Conservation (phyloP, 345 rosid species). For the Salix suchowensis region DNA sequence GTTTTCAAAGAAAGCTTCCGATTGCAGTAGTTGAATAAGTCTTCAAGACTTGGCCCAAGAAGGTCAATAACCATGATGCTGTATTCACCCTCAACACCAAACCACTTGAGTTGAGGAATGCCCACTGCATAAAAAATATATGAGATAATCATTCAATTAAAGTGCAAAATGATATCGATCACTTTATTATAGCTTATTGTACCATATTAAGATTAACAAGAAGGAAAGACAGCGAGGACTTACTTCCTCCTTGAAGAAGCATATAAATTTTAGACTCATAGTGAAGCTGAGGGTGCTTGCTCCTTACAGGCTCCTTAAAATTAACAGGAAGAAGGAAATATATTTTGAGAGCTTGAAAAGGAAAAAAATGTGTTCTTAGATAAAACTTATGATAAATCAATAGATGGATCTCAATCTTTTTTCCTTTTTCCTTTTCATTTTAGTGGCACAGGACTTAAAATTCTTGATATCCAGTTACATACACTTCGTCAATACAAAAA, state of each 20-base stretch:
- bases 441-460: neutral
- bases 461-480: neutral
- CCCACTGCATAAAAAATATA: constrained; percentile 13
- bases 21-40: constrained; percentile 26
- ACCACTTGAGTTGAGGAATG: constrained; percentile 27
- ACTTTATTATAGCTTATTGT: neutral
- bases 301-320: constrained; percentile 21
- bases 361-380: neutral
- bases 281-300: constrained; percentile 28
- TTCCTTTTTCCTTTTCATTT: neutral
- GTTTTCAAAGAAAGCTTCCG: constrained; percentile 21
- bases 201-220: neutral
- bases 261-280: constrained; percentile 26
- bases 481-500: neutral
- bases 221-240: neutral
- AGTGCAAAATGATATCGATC: neutral
- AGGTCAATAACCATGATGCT: constrained; percentile 26
- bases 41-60: constrained; percentile 28
- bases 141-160: neutral
- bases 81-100: constrained; percentile 28
- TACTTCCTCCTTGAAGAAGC: constrained; percentile 31
- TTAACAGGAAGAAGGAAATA: neutral
- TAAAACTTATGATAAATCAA: neutral
- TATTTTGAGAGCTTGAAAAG: neutral
- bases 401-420: neutral